Conservation (phyloP, 2,329 filamentous ascomycete species). For the Emmonsiellopsis sp. region DNA sequence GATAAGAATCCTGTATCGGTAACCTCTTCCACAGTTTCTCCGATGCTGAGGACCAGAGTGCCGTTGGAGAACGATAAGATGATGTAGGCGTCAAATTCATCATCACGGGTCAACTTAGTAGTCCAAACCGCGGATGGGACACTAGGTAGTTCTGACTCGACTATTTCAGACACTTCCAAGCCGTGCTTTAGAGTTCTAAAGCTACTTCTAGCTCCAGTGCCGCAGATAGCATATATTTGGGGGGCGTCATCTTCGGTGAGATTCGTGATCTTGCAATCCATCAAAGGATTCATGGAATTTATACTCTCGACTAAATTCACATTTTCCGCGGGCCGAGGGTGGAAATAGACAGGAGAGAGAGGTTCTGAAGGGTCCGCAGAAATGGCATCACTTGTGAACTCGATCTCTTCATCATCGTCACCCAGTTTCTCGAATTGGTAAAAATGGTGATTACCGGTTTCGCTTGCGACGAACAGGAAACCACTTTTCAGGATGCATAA, state of each 20-base stretch:
- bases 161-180: constrained; percentile 84
- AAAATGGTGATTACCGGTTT: constrained; percentile 87
- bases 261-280: constrained; percentile 88
- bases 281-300: constrained; percentile 78
- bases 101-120: constrained; percentile 69
- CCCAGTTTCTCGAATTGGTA: constrained; percentile 97
- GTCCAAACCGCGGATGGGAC: constrained; percentile 93
- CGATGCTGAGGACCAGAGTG: constrained; percentile 87
- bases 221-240: constrained; percentile 89
- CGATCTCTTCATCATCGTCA: constrained; percentile 82
- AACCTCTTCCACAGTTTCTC: constrained; percentile 93
- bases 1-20: constrained; percentile 87
- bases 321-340: constrained; percentile 69
- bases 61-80: constrained; percentile 86
- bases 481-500: constrained; percentile 92
- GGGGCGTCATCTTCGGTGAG: constrained; percentile 86
- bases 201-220: constrained; percentile 76
- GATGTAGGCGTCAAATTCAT: constrained; percentile 89
- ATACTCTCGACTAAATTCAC: constrained; percentile 76
- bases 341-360: constrained; percentile 76
- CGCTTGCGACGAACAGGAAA: constrained; percentile 84
- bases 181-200: constrained; percentile 92
- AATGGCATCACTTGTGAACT: constrained; percentile 76
- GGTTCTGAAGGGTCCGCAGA: constrained; percentile 62
- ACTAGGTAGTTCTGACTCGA: constrained; percentile 84